These are phyloP conservation scores for Tuber microsphaerosporum DNA, from an alignment of 495 filamentous ascomycete species.

Conservation along the genomic window DNA sequence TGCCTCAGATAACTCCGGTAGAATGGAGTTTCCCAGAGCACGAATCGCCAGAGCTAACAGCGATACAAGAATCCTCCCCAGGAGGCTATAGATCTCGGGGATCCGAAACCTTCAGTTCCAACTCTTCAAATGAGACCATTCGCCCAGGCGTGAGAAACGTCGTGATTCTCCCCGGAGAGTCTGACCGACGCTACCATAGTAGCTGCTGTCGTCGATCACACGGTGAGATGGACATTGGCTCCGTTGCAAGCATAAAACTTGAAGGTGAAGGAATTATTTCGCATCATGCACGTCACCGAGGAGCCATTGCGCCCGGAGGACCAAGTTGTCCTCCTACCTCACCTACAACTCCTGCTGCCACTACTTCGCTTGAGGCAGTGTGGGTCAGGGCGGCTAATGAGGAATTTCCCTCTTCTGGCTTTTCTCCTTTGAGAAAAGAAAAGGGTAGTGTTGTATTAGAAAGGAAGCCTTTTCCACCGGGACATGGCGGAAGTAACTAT, in stretches of 20 bases:
- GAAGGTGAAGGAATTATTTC: not conserved
- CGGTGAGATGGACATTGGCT: not conserved
- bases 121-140: not conserved
- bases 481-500: not conserved
- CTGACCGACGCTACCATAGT: not conserved
- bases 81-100: not conserved
- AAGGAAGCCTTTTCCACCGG: not conserved
- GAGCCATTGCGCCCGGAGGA: not conserved
- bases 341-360: not conserved
- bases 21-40: not conserved
- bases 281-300: not conserved
- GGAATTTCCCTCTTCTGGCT: not conserved
- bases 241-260: not conserved
- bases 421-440: not conserved
- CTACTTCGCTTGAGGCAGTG: not conserved
- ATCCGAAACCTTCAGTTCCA: not conserved
- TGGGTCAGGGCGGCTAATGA: not conserved
- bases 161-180: not conserved
- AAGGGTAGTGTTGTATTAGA: not conserved
- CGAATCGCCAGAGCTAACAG: not conserved
- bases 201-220: not conserved
- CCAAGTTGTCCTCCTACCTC: not conserved
- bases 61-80: not conserved
- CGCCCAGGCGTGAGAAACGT: not conserved
- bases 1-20: not conserved